Evolutionary conservation across 2,329 filamentous ascomycete genomes (phyloP).

Genomic region (Talaromyces albobiverticillius): DNA sequence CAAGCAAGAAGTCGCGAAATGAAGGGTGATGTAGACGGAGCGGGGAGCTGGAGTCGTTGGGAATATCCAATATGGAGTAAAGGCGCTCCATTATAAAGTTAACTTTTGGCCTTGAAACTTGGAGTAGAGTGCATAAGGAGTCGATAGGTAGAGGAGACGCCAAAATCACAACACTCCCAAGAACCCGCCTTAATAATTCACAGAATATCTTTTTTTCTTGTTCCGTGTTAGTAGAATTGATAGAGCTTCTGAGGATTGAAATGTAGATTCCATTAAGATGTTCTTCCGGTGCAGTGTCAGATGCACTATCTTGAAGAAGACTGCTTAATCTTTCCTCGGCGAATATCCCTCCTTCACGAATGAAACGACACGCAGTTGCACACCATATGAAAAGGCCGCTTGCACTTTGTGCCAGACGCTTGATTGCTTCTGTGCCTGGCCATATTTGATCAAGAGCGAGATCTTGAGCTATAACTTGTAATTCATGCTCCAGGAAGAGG

Average conservation of each 20-base stretch:
- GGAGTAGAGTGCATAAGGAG: too few species aligned
- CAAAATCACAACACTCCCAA: too few species aligned
- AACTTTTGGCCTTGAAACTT: background rate
- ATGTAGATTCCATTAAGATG: too few species aligned
- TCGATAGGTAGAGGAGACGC: too few species aligned
- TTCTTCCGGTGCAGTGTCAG: too few species aligned
- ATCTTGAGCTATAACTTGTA: slow-evolving; percentile 10
- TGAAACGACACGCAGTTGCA: slow-evolving; percentile 25
- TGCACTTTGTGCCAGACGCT: slow-evolving; percentile 24
- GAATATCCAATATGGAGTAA: slow-evolving; percentile 20
- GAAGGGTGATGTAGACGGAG: slow-evolving; percentile 25
- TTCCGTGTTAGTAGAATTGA: too few species aligned
- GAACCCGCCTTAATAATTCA: too few species aligned
- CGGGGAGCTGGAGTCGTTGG: slow-evolving; percentile 8
- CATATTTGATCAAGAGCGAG: slow-evolving; percentile 16
- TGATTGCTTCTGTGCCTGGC: slow-evolving; percentile 22
- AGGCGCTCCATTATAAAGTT: slow-evolving; percentile 8
- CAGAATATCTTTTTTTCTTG: too few species aligned
- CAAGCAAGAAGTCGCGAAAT: slow-evolving; percentile 30
- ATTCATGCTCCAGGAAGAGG: slow-evolving; percentile 15
- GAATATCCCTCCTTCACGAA: slow-evolving; percentile 6
- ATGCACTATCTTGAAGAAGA: too few species aligned
- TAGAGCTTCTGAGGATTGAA: too few species aligned
- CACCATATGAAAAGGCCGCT: slow-evolving; percentile 9
- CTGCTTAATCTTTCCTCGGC: too few species aligned